These are phyloP conservation scores for Dactylella cylindrospora DNA, from an alignment of 2,329 filamentous ascomycete species.

Conservation along the genomic window DNA sequence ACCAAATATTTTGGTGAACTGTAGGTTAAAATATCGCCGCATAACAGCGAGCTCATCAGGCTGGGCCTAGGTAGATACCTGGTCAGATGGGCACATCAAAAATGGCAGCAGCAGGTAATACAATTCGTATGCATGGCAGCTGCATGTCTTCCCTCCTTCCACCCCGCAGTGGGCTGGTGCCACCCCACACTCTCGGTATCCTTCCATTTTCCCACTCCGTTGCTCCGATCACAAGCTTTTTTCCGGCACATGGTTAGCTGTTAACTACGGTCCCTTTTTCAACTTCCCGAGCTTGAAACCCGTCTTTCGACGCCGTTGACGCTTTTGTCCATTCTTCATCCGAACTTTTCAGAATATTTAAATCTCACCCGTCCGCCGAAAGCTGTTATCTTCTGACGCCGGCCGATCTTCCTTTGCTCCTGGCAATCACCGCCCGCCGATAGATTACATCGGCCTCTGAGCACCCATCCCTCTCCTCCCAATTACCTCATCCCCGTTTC, in stretches of 20 bases:
- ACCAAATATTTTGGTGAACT: no score
- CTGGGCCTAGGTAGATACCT: no score
- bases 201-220: conserved; percentile 43
- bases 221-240: conserved; percentile 44
- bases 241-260: conserved; percentile 8
- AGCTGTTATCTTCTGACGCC: no score
- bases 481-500: conserved; percentile 6
- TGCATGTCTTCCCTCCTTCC: conserved; percentile 24
- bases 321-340: conserved; percentile 25
- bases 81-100: no score
- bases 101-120: conserved; percentile 14
- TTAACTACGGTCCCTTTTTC: conserved; percentile 39
- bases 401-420: no score
- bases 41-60: no score
- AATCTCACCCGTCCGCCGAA: no score
- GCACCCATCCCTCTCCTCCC: neutral
- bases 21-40: no score
- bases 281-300: conserved; percentile 42
- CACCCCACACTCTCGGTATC: conserved; percentile 13
- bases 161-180: conserved; percentile 16
- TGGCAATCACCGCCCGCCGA: no score
- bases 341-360: no score
- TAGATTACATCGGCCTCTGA: conserved; percentile 1
- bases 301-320: no score
- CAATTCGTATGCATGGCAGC: conserved; percentile 1